Conservation (phyloP, 2,329 filamentous ascomycete genomes). For the Penicillium digitatum region DNA sequence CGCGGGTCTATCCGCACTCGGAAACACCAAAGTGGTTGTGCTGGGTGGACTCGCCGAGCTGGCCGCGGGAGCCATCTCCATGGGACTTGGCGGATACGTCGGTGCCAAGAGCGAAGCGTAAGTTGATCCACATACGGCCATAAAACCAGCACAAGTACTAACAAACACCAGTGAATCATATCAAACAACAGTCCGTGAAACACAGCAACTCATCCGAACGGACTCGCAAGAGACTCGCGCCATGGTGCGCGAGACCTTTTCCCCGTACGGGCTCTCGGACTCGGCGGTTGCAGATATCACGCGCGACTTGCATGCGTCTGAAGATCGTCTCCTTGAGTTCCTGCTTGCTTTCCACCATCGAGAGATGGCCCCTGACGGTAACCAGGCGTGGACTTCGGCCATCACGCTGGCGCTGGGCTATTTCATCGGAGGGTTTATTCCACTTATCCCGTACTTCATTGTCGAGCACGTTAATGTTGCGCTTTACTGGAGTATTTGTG, state of each 20-base stretch:
- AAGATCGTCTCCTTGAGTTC: constrained; percentile 44
- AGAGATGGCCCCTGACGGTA: constrained; percentile 43
- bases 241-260: constrained; percentile 43
- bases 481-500: constrained; percentile 48
- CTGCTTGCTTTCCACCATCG: constrained; percentile 49
- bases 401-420: constrained; percentile 66
- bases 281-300: constrained; percentile 37
- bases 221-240: constrained; percentile 36
- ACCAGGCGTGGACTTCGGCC: constrained; percentile 52
- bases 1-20: constrained; percentile 61
- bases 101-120: constrained; percentile 53
- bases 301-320: constrained; percentile 35
- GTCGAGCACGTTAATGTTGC: constrained; percentile 45
- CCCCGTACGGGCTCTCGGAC: constrained; percentile 40
- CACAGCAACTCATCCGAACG: constrained; percentile 38
- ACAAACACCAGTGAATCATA: constrained; percentile 41
- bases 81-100: constrained; percentile 74
- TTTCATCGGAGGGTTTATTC: constrained; percentile 67
- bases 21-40: constrained; percentile 64
- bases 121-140: constrained; percentile 16
- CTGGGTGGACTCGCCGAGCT: constrained; percentile 72
- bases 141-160: neutral
- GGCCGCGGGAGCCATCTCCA: constrained; percentile 69
- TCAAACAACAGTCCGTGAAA: constrained; percentile 44
- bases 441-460: constrained; percentile 66